These are phyloP conservation scores for Gnomoniopsis smithogilvyi DNA, from an alignment of 2,329 filamentous ascomycete species.

Conservation along the genomic window DNA sequence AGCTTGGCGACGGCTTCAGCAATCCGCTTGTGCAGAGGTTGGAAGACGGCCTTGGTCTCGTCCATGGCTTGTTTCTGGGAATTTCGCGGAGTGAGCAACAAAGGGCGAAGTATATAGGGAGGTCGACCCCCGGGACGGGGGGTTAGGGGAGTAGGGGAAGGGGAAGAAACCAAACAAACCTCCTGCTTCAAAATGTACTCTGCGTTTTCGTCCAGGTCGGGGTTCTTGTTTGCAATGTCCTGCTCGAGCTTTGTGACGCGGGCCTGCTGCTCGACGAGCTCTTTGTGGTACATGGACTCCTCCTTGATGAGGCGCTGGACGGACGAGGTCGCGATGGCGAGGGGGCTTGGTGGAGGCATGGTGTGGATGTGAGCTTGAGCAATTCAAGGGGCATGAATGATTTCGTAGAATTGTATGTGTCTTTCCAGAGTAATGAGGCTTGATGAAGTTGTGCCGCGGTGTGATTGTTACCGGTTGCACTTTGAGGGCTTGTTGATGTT, in stretches of 20 bases:
- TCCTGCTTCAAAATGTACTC: constrained; percentile 82
- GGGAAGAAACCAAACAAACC: constrained; percentile 46
- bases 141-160: not conserved
- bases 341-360: constrained; percentile 75
- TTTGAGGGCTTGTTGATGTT: too few species aligned
- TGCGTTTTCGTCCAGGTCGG: constrained; percentile 67
- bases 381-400: too few species aligned
- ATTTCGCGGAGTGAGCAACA: not conserved
- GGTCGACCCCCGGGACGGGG: not conserved
- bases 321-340: constrained; percentile 76
- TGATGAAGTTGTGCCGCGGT: not conserved
- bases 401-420: too few species aligned
- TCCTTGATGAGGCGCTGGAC: constrained; percentile 87
- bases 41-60: constrained; percentile 83
- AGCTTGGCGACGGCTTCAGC: constrained; percentile 67
- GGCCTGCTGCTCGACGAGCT: constrained; percentile 71
- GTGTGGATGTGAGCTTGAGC: constrained; percentile 16
- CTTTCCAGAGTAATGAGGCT: not conserved
- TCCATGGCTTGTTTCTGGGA: constrained; percentile 72
- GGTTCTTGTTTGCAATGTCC: constrained; percentile 48
- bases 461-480: not conserved
- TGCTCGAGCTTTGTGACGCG: constrained; percentile 67
- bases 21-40: constrained; percentile 68
- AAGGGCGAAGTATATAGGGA: not conserved
- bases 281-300: constrained; percentile 84